Base-by-base conservation (phyloP, 495 filamentous ascomycete genomes). In the Neohortaea acidophila region DNA sequence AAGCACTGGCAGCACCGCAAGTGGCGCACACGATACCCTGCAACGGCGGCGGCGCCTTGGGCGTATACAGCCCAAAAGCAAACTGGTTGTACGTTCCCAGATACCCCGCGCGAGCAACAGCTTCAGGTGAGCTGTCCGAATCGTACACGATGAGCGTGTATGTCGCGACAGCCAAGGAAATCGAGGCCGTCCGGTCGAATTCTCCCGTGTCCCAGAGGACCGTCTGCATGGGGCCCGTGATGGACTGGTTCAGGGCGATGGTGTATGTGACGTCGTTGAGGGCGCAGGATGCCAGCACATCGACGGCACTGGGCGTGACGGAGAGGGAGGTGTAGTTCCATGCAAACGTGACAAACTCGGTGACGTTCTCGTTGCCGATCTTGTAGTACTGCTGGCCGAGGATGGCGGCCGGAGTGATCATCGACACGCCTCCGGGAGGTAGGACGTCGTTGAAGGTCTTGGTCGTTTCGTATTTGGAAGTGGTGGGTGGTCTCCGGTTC, bases 251-350 rank as follows among this genome's bases (percentile, higher is more conserved):
- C 42, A 57, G 53, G 26, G 73, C 63, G 33, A 86, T 61, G 3
- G 79, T 81, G 51, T 83, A 86, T 17, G 67, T 71, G 24, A 59
- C 61, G 28, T 64, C 58, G 57, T 80, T 79, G 36, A 61, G 53
- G 25, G 72, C 74, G 72, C 82, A 91, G 18, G 73, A 77, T 9
- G 89, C 80, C 21, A 89, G 59, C 3, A 94, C 71, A 48, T 97
- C 81, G 48, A 97, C 60, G 21, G 72, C 77, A 2, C 72, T 74
- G 0, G 89, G 89, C 0, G 74, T 78, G 13, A 75, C 75, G 21
- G 70, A 69, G 26, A 97, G 64, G 30, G 79, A 84, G 1, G 89
- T 97, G 63, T 94, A 96, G 59, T 94, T 94, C 86, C 87, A 97
- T 0, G 63, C 76, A 58, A 87, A 87, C 1, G 84, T 94, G 12